Evolutionary conservation across 1,284 basidiomycete species (phyloP).

Genomic region (Pholiota adiposa): DNA sequence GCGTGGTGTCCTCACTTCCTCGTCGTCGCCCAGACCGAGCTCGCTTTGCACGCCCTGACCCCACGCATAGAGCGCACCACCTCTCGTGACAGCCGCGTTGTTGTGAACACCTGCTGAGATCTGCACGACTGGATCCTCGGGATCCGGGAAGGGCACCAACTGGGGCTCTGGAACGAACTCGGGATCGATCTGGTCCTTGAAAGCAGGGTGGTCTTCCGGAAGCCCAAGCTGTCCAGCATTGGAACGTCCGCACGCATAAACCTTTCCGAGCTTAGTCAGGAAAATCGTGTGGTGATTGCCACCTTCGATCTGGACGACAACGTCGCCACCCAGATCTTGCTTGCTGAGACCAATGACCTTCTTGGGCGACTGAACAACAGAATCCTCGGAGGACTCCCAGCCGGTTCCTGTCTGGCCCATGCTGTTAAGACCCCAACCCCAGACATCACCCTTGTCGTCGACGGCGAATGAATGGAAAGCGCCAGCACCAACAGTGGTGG

Average conservation of each 20-base stretch:
- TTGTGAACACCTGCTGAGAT: constrained; percentile 83
- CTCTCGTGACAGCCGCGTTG: constrained; percentile 80
- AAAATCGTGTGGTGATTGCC: constrained; percentile 92
- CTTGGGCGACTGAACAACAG: constrained; percentile 71
- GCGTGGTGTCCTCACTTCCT: constrained; percentile 59
- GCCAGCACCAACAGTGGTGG: constrained; percentile 80
- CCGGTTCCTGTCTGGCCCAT: constrained; percentile 55
- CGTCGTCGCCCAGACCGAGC: constrained; percentile 64
- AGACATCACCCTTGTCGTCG: constrained; percentile 80
- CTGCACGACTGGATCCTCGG: constrained; percentile 72
- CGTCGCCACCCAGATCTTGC: constrained; percentile 66
- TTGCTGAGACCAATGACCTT: constrained; percentile 72
- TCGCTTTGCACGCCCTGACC: constrained; percentile 81
- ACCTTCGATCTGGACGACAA: constrained; percentile 72
- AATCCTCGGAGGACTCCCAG: constrained; percentile 46
- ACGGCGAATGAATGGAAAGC: constrained; percentile 90
- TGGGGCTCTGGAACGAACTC: constrained; percentile 68
- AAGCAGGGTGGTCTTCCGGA: constrained; percentile 58
- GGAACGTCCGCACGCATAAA: constrained; percentile 82
- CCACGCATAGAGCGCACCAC: constrained; percentile 86
- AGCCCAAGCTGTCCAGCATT: constrained; percentile 84
- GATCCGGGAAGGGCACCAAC: constrained; percentile 70
- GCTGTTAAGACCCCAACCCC: constrained; percentile 91
- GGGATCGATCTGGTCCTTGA: constrained; percentile 52
- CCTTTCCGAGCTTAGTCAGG: constrained; percentile 80